Conservation (phyloP, 1,284 basidiomycete genomes). For the Volvariella surrecta region DNA sequence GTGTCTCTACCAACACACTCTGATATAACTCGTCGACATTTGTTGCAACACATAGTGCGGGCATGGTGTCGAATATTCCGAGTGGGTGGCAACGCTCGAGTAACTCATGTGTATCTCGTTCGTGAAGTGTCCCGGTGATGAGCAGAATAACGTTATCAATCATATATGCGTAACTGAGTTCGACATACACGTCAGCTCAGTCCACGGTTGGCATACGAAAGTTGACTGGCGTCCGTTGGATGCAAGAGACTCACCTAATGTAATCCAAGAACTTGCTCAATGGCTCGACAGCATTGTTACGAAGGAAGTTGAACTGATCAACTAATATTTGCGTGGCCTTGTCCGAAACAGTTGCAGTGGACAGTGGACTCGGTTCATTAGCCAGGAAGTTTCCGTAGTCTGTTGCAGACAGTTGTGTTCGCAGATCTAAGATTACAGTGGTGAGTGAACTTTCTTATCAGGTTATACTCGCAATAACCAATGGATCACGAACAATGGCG, state of each 20-base stretch:
- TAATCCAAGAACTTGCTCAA: slow-evolving; percentile 95
- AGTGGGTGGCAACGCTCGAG: slow-evolving; percentile 96
- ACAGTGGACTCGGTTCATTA: slow-evolving; percentile 93
- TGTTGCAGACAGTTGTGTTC: slow-evolving; percentile 89
- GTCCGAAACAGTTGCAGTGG: slow-evolving; percentile 92
- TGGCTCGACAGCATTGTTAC: slow-evolving; percentile 87
- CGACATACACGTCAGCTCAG: background rate
- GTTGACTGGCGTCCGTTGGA: background rate
- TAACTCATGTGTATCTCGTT: slow-evolving; percentile 95
- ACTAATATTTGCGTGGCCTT: slow-evolving; percentile 94
- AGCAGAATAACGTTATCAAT: slow-evolving; percentile 99
- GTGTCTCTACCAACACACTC: slow-evolving; percentile 95
- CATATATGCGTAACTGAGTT: slow-evolving; percentile 92
- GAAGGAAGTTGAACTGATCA: slow-evolving; percentile 93
- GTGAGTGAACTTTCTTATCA: background rate
- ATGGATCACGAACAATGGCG: background rate
- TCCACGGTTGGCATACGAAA: background rate
- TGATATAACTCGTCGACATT: slow-evolving; percentile 99
- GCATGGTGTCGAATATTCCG: slow-evolving; percentile 98
- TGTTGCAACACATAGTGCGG: slow-evolving; percentile 96
- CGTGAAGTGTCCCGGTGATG: slow-evolving; percentile 96
- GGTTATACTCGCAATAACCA: background rate
- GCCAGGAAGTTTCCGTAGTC: slow-evolving; percentile 99
- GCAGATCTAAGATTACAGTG: slow-evolving; percentile 56
- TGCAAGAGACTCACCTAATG: slow-evolving; percentile 75